These are phyloP conservation scores for Suillus subluteus DNA, from an alignment of 768 basidiomycete genomes.

Conservation along the genomic window DNA sequence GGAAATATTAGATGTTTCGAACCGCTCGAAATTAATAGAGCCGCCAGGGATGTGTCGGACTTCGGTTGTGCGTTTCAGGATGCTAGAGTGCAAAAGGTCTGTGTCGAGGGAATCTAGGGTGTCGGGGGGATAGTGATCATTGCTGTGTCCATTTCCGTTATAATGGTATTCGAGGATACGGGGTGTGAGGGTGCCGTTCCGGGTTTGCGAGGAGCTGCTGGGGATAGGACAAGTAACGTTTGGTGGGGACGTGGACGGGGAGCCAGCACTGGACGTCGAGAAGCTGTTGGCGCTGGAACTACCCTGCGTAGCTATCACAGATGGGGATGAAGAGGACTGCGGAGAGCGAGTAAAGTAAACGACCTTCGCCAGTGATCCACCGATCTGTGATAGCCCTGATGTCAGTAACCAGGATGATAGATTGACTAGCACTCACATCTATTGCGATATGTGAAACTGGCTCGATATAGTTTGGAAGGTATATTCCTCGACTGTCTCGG, in stretches of 20 bases:
- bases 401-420: constrained; percentile 10
- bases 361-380: constrained; percentile 96
- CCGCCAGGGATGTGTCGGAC: constrained; percentile 88
- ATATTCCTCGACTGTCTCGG: constrained; percentile 93
- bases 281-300: constrained; percentile 49
- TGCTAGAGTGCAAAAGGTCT: constrained; percentile 59
- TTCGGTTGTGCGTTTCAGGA: constrained; percentile 64
- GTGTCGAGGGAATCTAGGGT: constrained; percentile 40
- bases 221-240: constrained; percentile 28
- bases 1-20: constrained; percentile 89
- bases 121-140: constrained; percentile 24
- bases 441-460: constrained; percentile 97
- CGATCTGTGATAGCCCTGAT: constrained; percentile 61
- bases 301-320: constrained; percentile 61
- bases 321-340: constrained; percentile 80
- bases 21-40: constrained; percentile 95
- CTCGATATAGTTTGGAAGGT: constrained; percentile 97
- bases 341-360: constrained; percentile 97
- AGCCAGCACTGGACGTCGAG: constrained; percentile 41
- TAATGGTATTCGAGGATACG: constrained; percentile 64
- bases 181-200: constrained; percentile 82
- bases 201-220: constrained; percentile 38
- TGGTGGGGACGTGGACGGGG: constrained; percentile 32
- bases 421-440: constrained; percentile 65
- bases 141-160: constrained; percentile 27